Evolutionary conservation across 2,329 filamentous ascomycete species (phyloP).

Genomic region (Esteya vermicola): DNA sequence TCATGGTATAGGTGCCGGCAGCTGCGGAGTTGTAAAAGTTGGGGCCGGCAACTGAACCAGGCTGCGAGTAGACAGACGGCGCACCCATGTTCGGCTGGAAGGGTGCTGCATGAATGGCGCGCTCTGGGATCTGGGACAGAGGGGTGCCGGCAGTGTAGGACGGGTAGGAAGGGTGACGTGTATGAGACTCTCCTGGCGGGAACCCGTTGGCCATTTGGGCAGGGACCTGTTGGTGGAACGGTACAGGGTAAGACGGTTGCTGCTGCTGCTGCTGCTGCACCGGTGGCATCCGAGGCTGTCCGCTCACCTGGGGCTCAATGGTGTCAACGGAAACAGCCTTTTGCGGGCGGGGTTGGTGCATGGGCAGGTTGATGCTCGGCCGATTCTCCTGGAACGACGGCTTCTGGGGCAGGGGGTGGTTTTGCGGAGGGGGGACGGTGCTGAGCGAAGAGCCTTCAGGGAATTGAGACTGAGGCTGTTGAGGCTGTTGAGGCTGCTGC

Average conservation of each 20-base stretch:
- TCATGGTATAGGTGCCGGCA: slow-evolving; percentile 38
- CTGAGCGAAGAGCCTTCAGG: slow-evolving; percentile 26
- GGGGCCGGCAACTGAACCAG: slow-evolving; percentile 15
- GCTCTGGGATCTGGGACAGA: slow-evolving; percentile 81
- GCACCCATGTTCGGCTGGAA: slow-evolving; percentile 56
- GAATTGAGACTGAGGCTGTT: slow-evolving; percentile 5
- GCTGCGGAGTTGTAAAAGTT: slow-evolving; percentile 37
- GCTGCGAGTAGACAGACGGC: slow-evolving; percentile 34
- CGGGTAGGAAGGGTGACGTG: slow-evolving; percentile 53
- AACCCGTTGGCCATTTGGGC: slow-evolving; percentile 44
- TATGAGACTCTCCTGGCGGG: slow-evolving; percentile 40
- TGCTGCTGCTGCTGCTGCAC: background rate
- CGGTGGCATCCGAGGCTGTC: background rate
- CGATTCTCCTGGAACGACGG: slow-evolving; percentile 43
- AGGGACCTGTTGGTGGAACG: slow-evolving; percentile 89
- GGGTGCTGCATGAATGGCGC: slow-evolving; percentile 76
- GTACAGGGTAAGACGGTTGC: slow-evolving; percentile 14
- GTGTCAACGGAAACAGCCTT: slow-evolving; percentile 87
- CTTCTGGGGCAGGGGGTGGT: slow-evolving; percentile 43
- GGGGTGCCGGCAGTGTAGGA: slow-evolving; percentile 67
- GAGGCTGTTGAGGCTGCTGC: background rate
- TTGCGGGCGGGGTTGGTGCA: slow-evolving; percentile 91
- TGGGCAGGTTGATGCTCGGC: slow-evolving; percentile 41
- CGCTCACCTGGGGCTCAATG: slow-evolving; percentile 69
- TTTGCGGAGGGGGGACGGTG: slow-evolving; percentile 42